Evolutionary conservation across 2,329 filamentous ascomycete species (phyloP), one percentile per base, ranked within the genome.

Genomic region (Clonostachys chloroleuca): DNA sequence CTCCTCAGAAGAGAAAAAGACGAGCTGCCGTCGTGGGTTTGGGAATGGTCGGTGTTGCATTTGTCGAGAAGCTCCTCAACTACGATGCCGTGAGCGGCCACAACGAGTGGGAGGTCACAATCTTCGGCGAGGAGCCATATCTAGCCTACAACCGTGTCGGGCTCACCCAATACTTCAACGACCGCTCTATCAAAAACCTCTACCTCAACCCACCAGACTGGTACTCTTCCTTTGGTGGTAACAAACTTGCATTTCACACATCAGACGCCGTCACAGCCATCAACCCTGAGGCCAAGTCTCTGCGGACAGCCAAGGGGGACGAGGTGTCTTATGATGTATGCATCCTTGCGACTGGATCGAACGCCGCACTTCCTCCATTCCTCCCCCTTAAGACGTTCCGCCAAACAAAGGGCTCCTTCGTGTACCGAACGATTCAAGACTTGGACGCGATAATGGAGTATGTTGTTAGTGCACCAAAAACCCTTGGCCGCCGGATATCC

Each of bases 121-220:
- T 96, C 12, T 86, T 96, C 51, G 91, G 91, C 52, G 91, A 96
- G 59, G 91, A 96, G 62, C 74, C 86, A 17, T 87, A 96, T 69
- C 72, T 95, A 46, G 91, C 91, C 17, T 96, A 96, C 65, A 96
- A 96, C 63, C 84, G 92, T 49, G 91, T 96, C 33, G 91, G 91
- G 4, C 74, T 96, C 44, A 95, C 90, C 4, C 89, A 84, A 50
- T 96, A 92, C 73, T 96, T 96, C 62, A 84, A 89, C 56, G 89
- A 95, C 67, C 80, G 90, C 46, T 80, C 86, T 56, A 86, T 94
- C 39, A 89, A 95, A 66, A 88, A 91, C 54, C 66, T 96, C 16
- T 95, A 95, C 61, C 74, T 96, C 34, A 95, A 95, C 57, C 86
- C 89, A 0, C 74, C 80, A 56, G 84, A 89, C 75, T 95, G 91